Evolutionary conservation across 768 basidiomycete species (phyloP), one percentile per base, ranked within the genome.

Genomic region (Boletales sp.): DNA sequence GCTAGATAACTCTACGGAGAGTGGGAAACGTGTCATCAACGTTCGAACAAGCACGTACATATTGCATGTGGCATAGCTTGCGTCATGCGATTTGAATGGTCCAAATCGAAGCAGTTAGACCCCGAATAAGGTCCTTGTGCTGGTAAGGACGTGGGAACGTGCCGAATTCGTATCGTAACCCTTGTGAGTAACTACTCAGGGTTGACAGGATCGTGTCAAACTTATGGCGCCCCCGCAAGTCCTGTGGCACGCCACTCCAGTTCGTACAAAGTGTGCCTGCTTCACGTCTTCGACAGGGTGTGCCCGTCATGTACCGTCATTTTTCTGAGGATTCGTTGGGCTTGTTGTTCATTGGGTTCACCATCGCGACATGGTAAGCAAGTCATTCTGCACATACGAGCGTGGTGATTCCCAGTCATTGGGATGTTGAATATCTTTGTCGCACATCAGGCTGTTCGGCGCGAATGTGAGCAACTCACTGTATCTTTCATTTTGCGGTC

Each of bases 291-390:
- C 18, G 13, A 43, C n/a, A 32, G 13, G 18, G 9, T 19, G 27
- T 29, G 9, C 27, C n/a, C 17, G 18, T 40, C 39, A 47, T 47
- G 47, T 12, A 5, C 12, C 11, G 34, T 12, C 17, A 38, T 6
- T 14, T 24, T 0, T 43, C 40, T 7, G 35, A 1, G 27, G 5
- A 44, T 36, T 49, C 47, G 13, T 18, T 60, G 47, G 58, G 50
- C 2, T 41, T 56, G 53, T 2, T 47, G 29, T 42, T 56, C 18
- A 38, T 59, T 24, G 53, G 44, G 35, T 51, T 37, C n/a, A 44
- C 47, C n/a, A n/a, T 56, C 7, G 49, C 58, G 12, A 57, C 54
- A 1, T 59, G 50, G 54, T 56, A 21, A 48, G 52, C 41, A 29
- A 29, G 13, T 13, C 27, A 10, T 19, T 8, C 15, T 4, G 2